Percentiles rank a stretch among this genome's conserved stretches.
phyloP scores from a whole-genome alignment of 129 eudicot species.

The Glebionis coronaria region DNA sequence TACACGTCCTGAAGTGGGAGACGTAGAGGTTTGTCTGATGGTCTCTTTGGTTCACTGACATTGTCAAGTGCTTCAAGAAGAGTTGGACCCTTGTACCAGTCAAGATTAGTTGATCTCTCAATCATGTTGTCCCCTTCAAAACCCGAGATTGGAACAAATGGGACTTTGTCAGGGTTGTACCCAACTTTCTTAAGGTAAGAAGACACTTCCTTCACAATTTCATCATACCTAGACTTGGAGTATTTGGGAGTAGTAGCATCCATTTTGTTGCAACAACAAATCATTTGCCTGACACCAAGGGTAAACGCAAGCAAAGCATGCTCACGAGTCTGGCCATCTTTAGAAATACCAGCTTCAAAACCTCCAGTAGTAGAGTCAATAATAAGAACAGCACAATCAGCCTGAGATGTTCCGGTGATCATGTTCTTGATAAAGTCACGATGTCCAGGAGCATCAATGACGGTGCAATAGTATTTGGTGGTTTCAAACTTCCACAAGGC shows the following conservation, averaged over 20 bases:
- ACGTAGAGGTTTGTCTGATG: constrained; percentile 44
- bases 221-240: constrained; percentile 41
- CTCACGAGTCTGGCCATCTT: constrained; percentile 44
- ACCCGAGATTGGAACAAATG: constrained; percentile 36
- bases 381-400: constrained; percentile 39
- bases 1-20: constrained; percentile 47
- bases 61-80: constrained; percentile 42
- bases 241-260: constrained; percentile 46
- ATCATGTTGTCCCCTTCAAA: constrained; percentile 38
- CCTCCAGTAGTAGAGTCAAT: constrained; percentile 46
- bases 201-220: constrained; percentile 39
- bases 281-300: constrained; percentile 46
- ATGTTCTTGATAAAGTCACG: constrained; percentile 41
- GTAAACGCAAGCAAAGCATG: constrained; percentile 44
- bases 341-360: constrained; percentile 42
- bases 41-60: constrained; percentile 37
- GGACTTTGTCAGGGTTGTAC: constrained; percentile 36
- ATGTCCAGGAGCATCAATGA: constrained; percentile 62
- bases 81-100: constrained; percentile 48
- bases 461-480: constrained; percentile 54
- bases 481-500: constrained; percentile 63
- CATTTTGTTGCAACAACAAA: constrained; percentile 45
- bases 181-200: constrained; percentile 41
- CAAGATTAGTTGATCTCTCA: constrained; percentile 38
- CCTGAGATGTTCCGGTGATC: constrained; percentile 41